A percentile compares a stretch with the other conserved stretches of the same genome.
Evolutionary conservation across 2,329 filamentous ascomycete species (phyloP).

Genomic region (Fusarium coffeatum): DNA sequence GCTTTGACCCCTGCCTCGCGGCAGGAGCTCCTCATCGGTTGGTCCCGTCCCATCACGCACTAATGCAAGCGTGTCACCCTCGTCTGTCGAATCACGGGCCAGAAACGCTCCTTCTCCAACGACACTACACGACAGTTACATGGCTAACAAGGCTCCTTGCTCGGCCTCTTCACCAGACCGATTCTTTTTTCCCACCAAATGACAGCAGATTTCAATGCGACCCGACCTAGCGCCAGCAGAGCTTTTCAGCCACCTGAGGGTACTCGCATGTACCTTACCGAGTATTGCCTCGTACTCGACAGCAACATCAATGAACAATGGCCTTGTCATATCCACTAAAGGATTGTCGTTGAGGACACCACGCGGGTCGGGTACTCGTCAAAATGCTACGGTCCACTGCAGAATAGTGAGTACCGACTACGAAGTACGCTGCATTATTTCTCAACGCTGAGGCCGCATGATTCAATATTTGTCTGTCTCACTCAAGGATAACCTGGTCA

Average conservation of each 20-base stretch:
- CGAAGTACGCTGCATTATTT: slow-evolving; percentile 21
- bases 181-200: slow-evolving; percentile 29
- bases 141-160: slow-evolving; percentile 5
- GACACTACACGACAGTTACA: slow-evolving; percentile 35
- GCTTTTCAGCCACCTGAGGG: slow-evolving; percentile 34
- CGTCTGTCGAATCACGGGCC: slow-evolving; percentile 52
- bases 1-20: slow-evolving; percentile 42
- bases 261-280: not conserved
- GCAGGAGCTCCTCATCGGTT: slow-evolving; percentile 56
- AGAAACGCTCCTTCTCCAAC: slow-evolving; percentile 39
- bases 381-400: slow-evolving; percentile 17
- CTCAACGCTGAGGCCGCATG: not conserved
- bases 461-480: slow-evolving; percentile 14
- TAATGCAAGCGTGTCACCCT: slow-evolving; percentile 61
- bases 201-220: slow-evolving; percentile 21
- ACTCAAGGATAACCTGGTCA: slow-evolving; percentile 2
- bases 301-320: slow-evolving; percentile 2
- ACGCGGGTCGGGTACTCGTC: slow-evolving; percentile 19
- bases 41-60: slow-evolving; percentile 59
- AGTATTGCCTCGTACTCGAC: slow-evolving; percentile 1
- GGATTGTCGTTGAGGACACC: not conserved
- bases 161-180: slow-evolving; percentile 42
- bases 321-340: slow-evolving; percentile 9
- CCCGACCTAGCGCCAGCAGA: slow-evolving; percentile 20
- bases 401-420: slow-evolving; percentile 10